A percentile compares a stretch with the other conserved stretches of the same genome.
These are phyloP conservation scores for Pneumocystis jirovecii DNA, from an alignment of 1,139 yeast genomes.

Conservation along the genomic window DNA sequence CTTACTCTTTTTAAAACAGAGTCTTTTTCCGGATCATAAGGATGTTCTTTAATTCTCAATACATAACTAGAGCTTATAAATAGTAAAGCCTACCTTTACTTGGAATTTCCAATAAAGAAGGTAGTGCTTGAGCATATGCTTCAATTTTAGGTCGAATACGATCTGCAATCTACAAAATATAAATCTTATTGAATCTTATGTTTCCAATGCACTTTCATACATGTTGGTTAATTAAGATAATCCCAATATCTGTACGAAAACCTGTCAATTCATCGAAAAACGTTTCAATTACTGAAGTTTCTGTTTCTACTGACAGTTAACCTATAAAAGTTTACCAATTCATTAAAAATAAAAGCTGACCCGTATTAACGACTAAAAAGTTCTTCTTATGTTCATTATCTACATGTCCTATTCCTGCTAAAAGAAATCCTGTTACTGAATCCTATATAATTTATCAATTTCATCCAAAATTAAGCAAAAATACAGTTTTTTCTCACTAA, in stretches of 20 bases:
- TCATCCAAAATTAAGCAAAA: background rate
- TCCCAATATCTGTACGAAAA: conserved; percentile 79
- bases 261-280: conserved; percentile 64
- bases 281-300: conserved; percentile 56
- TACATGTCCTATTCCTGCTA: conserved; percentile 93
- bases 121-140: conserved; percentile 76
- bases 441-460: conserved; percentile 29
- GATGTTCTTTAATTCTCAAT: conserved; percentile 46
- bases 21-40: conserved; percentile 96
- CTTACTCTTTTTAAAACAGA: conserved; percentile 86
- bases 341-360: background rate
- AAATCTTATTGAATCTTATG: background rate
- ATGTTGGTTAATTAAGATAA: conserved; percentile 82
- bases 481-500: background rate
- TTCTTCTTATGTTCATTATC: conserved; percentile 56
- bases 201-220: conserved; percentile 17
- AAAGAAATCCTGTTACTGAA: conserved; percentile 83
- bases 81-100: conserved; percentile 36
- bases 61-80: background rate
- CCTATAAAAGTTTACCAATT: background rate
- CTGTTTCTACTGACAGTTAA: conserved; percentile 31
- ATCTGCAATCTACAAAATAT: conserved; percentile 47
- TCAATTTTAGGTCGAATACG: conserved; percentile 73
- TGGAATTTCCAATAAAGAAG: conserved; percentile 92
- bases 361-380: conserved; percentile 65